Conservation (phyloP, 2,329 filamentous ascomycete species). For the Talaromyces islandicus region DNA sequence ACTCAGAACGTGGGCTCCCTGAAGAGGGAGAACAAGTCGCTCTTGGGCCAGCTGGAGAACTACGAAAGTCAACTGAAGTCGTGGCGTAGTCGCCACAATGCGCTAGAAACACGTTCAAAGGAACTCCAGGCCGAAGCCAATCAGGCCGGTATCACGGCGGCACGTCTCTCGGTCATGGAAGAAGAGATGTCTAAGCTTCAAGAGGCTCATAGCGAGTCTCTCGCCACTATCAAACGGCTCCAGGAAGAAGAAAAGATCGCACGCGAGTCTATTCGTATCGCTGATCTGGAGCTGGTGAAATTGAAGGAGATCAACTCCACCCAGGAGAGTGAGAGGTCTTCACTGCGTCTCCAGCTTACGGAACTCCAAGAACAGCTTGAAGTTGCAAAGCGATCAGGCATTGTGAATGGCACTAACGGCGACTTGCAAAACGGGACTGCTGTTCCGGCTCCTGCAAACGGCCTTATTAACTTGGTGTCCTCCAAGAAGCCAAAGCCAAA, state of each 20-base stretch:
- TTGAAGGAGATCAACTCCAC: conserved; percentile 68
- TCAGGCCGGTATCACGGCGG: conserved; percentile 91
- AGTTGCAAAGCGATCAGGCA: conserved; percentile 69
- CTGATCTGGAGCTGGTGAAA: conserved; percentile 74
- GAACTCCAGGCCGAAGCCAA: conserved; percentile 96
- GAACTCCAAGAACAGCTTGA: conserved; percentile 92
- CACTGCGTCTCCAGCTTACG: conserved; percentile 77
- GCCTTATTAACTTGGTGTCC: conserved; percentile 92
- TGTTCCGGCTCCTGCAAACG: conserved; percentile 55
- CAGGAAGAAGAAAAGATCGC: conserved; percentile 89
- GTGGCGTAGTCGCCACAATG: conserved; percentile 88
- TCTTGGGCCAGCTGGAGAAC: conserved; percentile 84
- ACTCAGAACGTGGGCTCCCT: conserved; percentile 88
- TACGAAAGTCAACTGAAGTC: conserved; percentile 95
- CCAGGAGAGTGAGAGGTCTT: conserved; percentile 78
- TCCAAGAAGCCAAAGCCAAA: conserved; percentile 88
- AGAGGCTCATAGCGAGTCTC: conserved; percentile 81
- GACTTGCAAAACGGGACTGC: conserved; percentile 61
- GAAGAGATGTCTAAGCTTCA: conserved; percentile 93
- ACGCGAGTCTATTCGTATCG: conserved; percentile 71
- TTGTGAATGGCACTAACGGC: conserved; percentile 57
- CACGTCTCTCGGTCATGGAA: conserved; percentile 84
- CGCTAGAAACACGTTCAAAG: conserved; percentile 81
- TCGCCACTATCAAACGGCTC: conserved; percentile 82
- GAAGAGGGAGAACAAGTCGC: conserved; percentile 88